Evolutionary conservation across 2,329 filamentous ascomycete genomes (phyloP), one percentile per base, ranked within the genome.

Genomic region (Trichoderma koningii): DNA sequence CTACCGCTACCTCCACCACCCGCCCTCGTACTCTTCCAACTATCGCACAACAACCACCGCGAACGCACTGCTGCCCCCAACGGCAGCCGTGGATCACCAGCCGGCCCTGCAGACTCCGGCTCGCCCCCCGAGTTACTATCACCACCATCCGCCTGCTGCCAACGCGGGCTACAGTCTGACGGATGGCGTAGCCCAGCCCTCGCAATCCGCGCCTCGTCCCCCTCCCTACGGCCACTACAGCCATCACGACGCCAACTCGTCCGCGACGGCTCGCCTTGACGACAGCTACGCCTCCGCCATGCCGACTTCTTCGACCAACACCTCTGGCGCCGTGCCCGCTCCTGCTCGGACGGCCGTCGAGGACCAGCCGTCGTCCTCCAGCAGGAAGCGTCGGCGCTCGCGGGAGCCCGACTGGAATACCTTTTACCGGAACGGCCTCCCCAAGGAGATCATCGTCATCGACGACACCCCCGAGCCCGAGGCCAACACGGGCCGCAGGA

Each of bases 391-490:
- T 69, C 81, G 84, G 69, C 83, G 84, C 66, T 86, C 83, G 68
- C 84, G 83, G 75, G 83, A 87, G 69, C 89, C 90, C 56, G 88
- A 95, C 77, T 95, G 91, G 91, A 82, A 85, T 65, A 86, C 84
- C 69, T 95, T 93, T 74, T 94, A 93, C 76, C 89, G 89, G 74
- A 93, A 94, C 76, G 91, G 91, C 4, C 79, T 93, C 28, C 91
- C 91, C 26, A 89, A 92, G 74, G 91, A 95, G 79, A 87, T 95
- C 73, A 94, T 95, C 73, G 87, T 94, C 71, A 95, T 95, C 72
- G 87, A 90, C 76, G 89, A 93, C 75, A 87, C 86, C 5, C 89
- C 89, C 59, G 83, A 85, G 65, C 82, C 83, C 64, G 82, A 85
- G 66, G 71, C 76, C 55, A 76, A 77, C 62, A 77, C 78, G n/a